Evolutionary conservation across 1,284 basidiomycete genomes (phyloP), one percentile per base, ranked within the genome.

Genomic region (Moesziomyces sp.): DNA sequence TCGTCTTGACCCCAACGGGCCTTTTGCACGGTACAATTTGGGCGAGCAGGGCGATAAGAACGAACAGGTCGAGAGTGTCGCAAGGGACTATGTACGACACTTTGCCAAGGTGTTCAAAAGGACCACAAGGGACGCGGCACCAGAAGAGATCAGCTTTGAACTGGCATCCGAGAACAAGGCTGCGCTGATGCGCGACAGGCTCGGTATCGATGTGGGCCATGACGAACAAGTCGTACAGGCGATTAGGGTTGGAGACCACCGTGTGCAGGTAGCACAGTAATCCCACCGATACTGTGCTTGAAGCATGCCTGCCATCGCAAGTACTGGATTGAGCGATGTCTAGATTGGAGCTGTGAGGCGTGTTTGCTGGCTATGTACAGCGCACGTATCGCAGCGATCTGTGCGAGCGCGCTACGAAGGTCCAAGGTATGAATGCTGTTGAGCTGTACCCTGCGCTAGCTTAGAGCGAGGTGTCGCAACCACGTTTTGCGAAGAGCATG

Each of bases 81-180:
- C 67, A 18, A 9, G 24, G 1, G 9, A 19, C 11, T 71, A 72
- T 21, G 47, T 24, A 14, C 6, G 45, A 0, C 61, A 68, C 18
- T 72, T 72, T 46, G 65, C 56, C 14, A 33, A 40, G 6, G 56
- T 69, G n/a, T 76, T 76, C 19, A 33, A 46, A 0, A 61, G 74
- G 30, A 26, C 26, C 6, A 45, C 58, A 0, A 33, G 65, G 11
- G 35, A 52, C 1, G 51, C 43, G 1, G 23, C 5, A 1, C 50
- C 40, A 13, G 47, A 57, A 1, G 69, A 72, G 49, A 58, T 72
- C 23, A 28, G 24, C 40, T 61, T 65, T 13, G 52, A 48, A 10
- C 24, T 54, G 1, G 56, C 23, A 3, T 42, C 38, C 5, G 57
- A 63, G 26, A 11, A 14, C 18, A 26, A 46, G 13, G 33, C n/a